Base-by-base conservation (phyloP, 352 stramenopile genomes). In the Plasmopara halstedii region DNA sequence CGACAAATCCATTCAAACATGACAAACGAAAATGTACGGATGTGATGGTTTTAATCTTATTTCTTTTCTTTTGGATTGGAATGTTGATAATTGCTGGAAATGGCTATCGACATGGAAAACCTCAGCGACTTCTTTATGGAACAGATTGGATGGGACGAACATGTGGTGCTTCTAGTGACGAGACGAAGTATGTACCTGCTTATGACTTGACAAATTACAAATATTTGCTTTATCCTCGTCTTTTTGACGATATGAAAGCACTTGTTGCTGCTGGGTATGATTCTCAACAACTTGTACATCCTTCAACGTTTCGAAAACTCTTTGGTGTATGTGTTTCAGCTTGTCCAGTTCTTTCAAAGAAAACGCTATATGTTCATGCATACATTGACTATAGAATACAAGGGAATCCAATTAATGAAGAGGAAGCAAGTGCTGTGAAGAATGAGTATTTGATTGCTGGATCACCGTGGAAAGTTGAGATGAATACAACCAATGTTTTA, bases 11-110 rank as follows among this genome's bases (percentile, higher is more conserved):
- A 33, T 86, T 89, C 63, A 83, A 83, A 46, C 61, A 64, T 4
- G 57, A 69, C 48, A 83, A 87, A 42, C 76, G 80, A 27, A 85
- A 79, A 40, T 91, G 80, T 64, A 88, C 73, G 2, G 80, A 91
- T 43, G 13, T 86, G 10, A 43, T 91, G 11, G 89, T 61, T 25
- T 42, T 78, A 35, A n/a, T 86, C 26, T 63, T 84, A 51, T 83
- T 83, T 47, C 32, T 73, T 18, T 41, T 62, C 15, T 79, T 78
- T 52, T 79, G 67, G 68, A 46, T 73, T 32, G 62, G 67, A 20
- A 87, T 86, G 75, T 65, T 87, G 51, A 54, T 78, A 53, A 84
- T 90, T 46, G 73, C 73, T 0, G 65, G 54, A 1, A 54, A 88
- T 19, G 75, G 66, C 2, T 88, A 84, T 51, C 44, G 59, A n/a